Evolutionary conservation across 1,139 yeast species (phyloP), one percentile per base, ranked within the genome.

Genomic region (Suhomyces wounanorum): DNA sequence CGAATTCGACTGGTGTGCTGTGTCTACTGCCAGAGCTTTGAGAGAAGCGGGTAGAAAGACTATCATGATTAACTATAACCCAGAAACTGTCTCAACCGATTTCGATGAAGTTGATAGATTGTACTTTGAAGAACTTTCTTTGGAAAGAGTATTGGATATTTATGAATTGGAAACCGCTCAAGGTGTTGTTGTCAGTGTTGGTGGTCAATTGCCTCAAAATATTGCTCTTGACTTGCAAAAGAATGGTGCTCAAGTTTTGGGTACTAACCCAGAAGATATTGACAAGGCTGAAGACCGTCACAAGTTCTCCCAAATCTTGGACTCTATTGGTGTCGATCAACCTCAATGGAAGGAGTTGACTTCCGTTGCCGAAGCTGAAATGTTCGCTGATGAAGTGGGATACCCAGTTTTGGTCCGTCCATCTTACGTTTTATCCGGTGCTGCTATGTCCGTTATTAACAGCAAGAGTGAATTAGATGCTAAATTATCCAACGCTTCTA

Each of bases 1-100:
- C 54, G 99, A 94, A 75, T 94, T 94, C 63, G 99, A 94, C 73
- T 94, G 99, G 99, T 94, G 99, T 81, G 99, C 98, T 47, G 99
- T 94, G 55, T 84, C 96, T 55, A 88, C 99, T 52, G 97, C 96
- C 51, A 86, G 98, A 68, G 91, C 98, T 43, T 82, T 94, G 64
- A 85, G 99, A 72, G 87, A 84, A 52, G 79, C 86, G 52, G 96
- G 96, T 56, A 85, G 84, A 68, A 89, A 87, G 73, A 94, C 99
- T 44, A 85, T 94, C 58, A 94, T 94, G 99, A 83, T 94, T 66
- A 94, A 94, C 77, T 94, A 94, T 75, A 94, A 94, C 77, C 99
- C 99, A 52, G 99, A 94, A 75, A 94, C 99, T 28, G 99, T 94
- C 39, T 91, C 97, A 10, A 94, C 99, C 55, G 99, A 94, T 75